Percentiles rank a stretch among this genome's conserved stretches.
These are phyloP conservation scores for Fragaria iinumae DNA, from an alignment of 306 rosid genomes.

Conservation along the genomic window DNA sequence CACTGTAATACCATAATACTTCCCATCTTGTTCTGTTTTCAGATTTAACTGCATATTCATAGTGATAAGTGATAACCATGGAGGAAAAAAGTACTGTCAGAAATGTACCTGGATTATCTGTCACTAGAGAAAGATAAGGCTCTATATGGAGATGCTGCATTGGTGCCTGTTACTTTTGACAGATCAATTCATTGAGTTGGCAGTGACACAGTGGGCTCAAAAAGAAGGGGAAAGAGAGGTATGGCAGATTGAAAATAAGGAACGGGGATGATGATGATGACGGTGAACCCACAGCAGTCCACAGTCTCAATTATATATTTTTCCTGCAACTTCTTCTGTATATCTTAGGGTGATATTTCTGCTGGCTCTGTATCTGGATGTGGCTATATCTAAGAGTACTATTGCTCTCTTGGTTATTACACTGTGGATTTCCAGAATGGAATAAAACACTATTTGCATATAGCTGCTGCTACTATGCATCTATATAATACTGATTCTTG, in stretches of 20 bases:
- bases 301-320: conserved; percentile 32
- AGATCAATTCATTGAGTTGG: conserved; percentile 39
- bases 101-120: conserved; percentile 45
- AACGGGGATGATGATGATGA: conserved; percentile 21
- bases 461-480: neutral
- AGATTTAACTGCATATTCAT: conserved; percentile 22
- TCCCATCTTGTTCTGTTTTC: conserved; percentile 25
- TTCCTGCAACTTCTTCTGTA: conserved; percentile 24
- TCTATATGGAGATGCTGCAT: conserved; percentile 31
- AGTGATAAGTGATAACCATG: conserved; percentile 20
- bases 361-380: conserved; percentile 12
- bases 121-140: conserved; percentile 22
- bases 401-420: neutral
- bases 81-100: conserved; percentile 36
- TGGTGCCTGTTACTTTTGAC: conserved; percentile 29
- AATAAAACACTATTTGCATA: neutral
- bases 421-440: neutral
- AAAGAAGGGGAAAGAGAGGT: conserved; percentile 2
- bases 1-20: too few relatives aligned
- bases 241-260: conserved; percentile 15
- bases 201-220: conserved; percentile 9
- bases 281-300: conserved; percentile 21
- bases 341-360: conserved; percentile 10
- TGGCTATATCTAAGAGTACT: neutral
- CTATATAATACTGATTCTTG: too few relatives aligned